Evolutionary conservation across 192 early-diverging fungal species (phyloP).

Genomic region (Backusella australiensis): DNA sequence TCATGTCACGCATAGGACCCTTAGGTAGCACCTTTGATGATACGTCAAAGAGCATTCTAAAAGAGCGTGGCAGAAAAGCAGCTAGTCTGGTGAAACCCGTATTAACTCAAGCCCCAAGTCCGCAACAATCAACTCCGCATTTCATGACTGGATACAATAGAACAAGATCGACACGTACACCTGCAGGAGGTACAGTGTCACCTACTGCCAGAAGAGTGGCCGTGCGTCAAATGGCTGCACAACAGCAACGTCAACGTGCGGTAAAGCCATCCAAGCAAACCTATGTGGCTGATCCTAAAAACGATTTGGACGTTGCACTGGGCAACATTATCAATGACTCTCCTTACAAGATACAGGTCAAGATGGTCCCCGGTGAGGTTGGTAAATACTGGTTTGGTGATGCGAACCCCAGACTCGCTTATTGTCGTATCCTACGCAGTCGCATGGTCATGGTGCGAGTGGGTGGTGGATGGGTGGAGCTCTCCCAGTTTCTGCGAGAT

Average conservation of each 20-base stretch:
- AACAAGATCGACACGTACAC: neutral
- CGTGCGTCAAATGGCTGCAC: neutral
- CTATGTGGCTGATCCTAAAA: slow-evolving; percentile 52
- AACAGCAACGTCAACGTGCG: neutral
- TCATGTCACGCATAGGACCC: slow-evolving; percentile 21
- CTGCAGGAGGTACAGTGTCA: slow-evolving; percentile 10
- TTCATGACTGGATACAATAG: slow-evolving; percentile 7
- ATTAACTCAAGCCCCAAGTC: slow-evolving; percentile 7
- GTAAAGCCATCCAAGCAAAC: neutral
- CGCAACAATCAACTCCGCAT: slow-evolving; percentile 9
- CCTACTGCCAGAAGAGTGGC: slow-evolving; percentile 10
- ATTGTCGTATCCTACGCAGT: slow-evolving; percentile 60
- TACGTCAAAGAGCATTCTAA: neutral
- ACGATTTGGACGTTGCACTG: slow-evolving; percentile 57
- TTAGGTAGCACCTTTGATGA: slow-evolving; percentile 31
- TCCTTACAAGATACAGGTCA: slow-evolving; percentile 46
- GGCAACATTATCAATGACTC: slow-evolving; percentile 58
- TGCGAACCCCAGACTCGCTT: slow-evolving; percentile 57
- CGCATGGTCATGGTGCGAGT: slow-evolving; percentile 68
- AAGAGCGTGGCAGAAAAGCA: slow-evolving; percentile 5
- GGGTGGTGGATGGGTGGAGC: slow-evolving; percentile 62
- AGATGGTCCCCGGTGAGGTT: slow-evolving; percentile 50
- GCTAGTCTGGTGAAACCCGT: slow-evolving; percentile 5
- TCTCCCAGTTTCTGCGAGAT: slow-evolving; percentile 46
- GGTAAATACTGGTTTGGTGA: slow-evolving; percentile 67